Evolutionary conservation across 2,329 filamentous ascomycete species (phyloP), one percentile per base, ranked within the genome.

Genomic region (Laburnicola sp.): DNA sequence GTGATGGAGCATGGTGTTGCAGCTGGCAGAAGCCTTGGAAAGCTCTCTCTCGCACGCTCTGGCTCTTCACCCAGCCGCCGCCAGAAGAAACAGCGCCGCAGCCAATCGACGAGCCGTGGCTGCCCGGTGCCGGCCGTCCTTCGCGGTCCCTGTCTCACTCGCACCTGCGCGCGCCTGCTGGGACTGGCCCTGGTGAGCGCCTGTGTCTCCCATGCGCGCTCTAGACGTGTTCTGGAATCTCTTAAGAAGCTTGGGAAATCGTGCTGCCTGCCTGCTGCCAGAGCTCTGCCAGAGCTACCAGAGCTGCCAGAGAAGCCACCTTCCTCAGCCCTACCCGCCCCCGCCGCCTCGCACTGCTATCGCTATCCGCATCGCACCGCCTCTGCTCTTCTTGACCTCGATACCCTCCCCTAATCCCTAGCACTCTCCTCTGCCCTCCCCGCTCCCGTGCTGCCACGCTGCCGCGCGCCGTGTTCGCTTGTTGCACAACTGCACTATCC

Each of bases 401-500:
- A n/a, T n/a, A n/a, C n/a, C n/a, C n/a, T n/a, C n/a, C n/a, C n/a
- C n/a, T n/a, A n/a, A n/a, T n/a, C n/a, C n/a, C n/a, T n/a, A n/a
- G n/a, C 16, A n/a, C 37, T 2, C 37, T 40, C 37, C 45, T 10
- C 36, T 45, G 34, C 35, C 36, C 44, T 46, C 4, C 42, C 21
- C 25, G 11, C 16, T 28, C 28, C 23, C 42, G 28, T 36, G 16
- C 26, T 21, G 39, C 16, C 35, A 39, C 45, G 37, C 41, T 4
- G 48, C n/a, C n/a, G 57, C 58, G 53, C 58, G 46, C 61, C 50
- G 50, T 62, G 60, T 56, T 60, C 65, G 63, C 63, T 65, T 60
- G 63, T 63, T 59, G 59, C 64, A 61, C 58, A 53, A 60, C 59
- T 53, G 60, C 62, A 62, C 51, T 57, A 72, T 68, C 68, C 68